These are phyloP conservation scores for Perilla frutescens DNA, from an alignment of 257 asterid species.

Conservation along the genomic window DNA sequence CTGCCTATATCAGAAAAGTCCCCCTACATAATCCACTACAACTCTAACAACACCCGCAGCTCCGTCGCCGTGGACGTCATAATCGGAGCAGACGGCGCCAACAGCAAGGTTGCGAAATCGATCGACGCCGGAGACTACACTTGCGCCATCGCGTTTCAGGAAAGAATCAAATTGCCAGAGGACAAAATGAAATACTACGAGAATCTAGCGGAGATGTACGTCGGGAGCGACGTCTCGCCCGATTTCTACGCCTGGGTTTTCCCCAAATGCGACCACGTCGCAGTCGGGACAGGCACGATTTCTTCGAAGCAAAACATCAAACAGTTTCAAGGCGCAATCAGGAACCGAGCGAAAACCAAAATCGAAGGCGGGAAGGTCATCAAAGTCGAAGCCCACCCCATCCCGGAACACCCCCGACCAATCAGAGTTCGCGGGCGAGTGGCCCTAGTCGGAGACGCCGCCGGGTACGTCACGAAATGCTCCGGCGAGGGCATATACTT, in stretches of 20 bases:
- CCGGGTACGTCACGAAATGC: conserved; percentile 87
- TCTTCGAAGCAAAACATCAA: conserved; percentile 57
- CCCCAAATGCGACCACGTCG: conserved; percentile 91
- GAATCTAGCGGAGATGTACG: conserved; percentile 79
- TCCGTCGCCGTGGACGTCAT: conserved; percentile 69
- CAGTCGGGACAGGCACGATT: conserved; percentile 78
- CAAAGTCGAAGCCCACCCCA: conserved; percentile 87
- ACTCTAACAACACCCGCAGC: conserved; percentile 39
- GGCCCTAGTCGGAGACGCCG: conserved; percentile 86
- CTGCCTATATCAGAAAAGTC: conserved; percentile 49
- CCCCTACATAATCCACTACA: conserved; percentile 64
- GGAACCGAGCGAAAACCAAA: conserved; percentile 48
- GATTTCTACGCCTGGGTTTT: conserved; percentile 94
- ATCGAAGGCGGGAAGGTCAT: conserved; percentile 61
- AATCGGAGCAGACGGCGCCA: conserved; percentile 90
- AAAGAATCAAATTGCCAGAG: conserved; percentile 68
- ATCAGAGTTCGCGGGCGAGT: conserved; percentile 64
- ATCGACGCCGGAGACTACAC: conserved; percentile 74
- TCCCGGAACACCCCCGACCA: conserved; percentile 85
- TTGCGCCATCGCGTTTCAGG: conserved; percentile 82
- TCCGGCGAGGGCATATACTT: conserved; percentile 88
- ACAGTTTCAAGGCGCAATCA: conserved; percentile 54
- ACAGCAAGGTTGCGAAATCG: conserved; percentile 79
- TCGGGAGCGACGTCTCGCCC: conserved; percentile 81
- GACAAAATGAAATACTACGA: conserved; percentile 77